Evolutionary conservation across 495 filamentous ascomycete species (phyloP), one percentile per base, ranked within the genome.

Genomic region (Hyaloscypha hepaticicola): DNA sequence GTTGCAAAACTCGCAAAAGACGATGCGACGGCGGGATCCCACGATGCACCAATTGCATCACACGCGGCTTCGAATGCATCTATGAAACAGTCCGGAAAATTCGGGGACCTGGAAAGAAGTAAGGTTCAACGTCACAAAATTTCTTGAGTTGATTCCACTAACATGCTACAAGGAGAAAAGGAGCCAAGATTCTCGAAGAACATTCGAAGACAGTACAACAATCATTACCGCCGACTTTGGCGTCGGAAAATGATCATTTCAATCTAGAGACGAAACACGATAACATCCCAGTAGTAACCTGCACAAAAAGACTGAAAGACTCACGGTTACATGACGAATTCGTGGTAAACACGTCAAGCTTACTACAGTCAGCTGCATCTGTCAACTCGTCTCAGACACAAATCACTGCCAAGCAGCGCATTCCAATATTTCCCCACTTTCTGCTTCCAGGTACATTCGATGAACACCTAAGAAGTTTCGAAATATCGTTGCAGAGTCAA

Each of bases 361-460:
- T 25, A 28, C 19, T 29, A 29, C 53, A 27, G 21, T 19, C 53
- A 3, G 19, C 26, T 24, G 3, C 53, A 29, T 29, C 26, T 19
- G 21, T 16, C 5, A 7, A 58, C 28, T 21, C 33, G 25, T 19
- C 28, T 41, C 29, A 38, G 29, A 26, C 19, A 21, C 12, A 4
- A 38, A 5, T 26, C 14, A 34, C 5, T 19, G 19, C 22, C 24
- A 58, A 16, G 33, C 38, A 58, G 21, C 56, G 29, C 27, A 58
- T 58, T 8, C 56, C 28, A 21, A 38, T 58, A 38, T 58, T 58
- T 22, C 56, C 56, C 2, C 29, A 41, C 1, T 58, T 58, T 45
- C 29, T 58, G 5, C 56, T 38, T 22, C 56, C 56, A 58, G 56
- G 21, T 5, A 28, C 56, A 34, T 58, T 45, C 31, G 56, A 38